Evolutionary conservation across 2,329 filamentous ascomycete species (phyloP).

Genomic region (Epichloe elymi): DNA sequence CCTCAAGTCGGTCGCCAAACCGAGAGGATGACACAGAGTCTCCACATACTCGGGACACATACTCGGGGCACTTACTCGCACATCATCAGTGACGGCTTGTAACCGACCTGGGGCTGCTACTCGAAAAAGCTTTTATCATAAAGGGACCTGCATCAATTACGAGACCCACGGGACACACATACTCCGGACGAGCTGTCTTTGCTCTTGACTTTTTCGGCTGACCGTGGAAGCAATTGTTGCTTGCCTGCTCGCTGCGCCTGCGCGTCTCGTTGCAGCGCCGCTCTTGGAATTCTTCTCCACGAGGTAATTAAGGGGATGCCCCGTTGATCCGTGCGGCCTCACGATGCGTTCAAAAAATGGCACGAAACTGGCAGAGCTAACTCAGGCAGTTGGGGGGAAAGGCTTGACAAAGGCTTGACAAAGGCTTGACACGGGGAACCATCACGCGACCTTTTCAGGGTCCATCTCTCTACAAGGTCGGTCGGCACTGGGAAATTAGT

Average conservation of each 20-base stretch:
- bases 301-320: background rate
- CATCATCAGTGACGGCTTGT: background rate
- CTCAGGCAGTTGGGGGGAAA: background rate
- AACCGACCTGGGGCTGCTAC: background rate
- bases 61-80: background rate
- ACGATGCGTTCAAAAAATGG: conserved; percentile 4
- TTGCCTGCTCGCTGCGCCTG: background rate
- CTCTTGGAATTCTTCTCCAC: background rate
- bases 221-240: background rate
- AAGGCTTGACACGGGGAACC: background rate
- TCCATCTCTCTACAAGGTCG: conserved; percentile 2
- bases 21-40: background rate
- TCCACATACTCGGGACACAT: background rate
- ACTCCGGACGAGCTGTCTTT: background rate
- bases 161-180: conserved; percentile 2
- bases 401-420: background rate
- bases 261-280: background rate
- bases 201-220: background rate
- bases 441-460: conserved; percentile 10
- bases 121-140: background rate
- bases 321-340: conserved; percentile 5
- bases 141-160: background rate
- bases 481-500: conserved; percentile 1
- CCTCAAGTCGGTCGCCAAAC: background rate
- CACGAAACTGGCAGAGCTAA: background rate